Percentiles rank a stretch among this genome's conserved stretches.
phyloP scores from a whole-genome alignment of 163 green algal genomes.

The Prototheca wickerhamii region DNA sequence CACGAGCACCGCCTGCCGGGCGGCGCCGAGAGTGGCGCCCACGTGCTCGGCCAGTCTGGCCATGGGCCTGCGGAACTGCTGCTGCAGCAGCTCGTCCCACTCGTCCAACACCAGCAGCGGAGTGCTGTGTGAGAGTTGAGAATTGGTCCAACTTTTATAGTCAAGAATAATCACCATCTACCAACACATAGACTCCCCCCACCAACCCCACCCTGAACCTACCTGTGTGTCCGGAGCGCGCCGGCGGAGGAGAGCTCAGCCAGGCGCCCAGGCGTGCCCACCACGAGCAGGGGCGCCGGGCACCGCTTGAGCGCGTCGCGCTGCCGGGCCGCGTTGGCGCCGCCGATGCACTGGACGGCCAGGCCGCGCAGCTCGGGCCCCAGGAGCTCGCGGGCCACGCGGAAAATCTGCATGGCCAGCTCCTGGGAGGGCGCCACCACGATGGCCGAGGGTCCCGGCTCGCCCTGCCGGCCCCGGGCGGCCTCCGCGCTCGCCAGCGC shows the following conservation, averaged over 20 bases:
- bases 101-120: conserved; percentile 77
- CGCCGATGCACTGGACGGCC: conserved; percentile 93
- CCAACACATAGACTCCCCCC: background rate
- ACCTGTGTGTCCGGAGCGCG: conserved; percentile 54
- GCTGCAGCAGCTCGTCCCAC: conserved; percentile 81
- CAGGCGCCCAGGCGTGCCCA: conserved; percentile 89
- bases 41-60: conserved; percentile 40
- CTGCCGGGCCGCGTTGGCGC: conserved; percentile 74
- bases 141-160: background rate
- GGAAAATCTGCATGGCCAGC: conserved; percentile 94
- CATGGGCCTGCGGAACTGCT: conserved; percentile 79
- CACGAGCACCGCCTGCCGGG: conserved; percentile 71
- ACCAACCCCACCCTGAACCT: background rate
- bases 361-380: conserved; percentile 35
- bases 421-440: conserved; percentile 86
- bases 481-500: conserved; percentile 14
- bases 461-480: too few relatives aligned
- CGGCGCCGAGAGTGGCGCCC: conserved; percentile 38
- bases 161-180: background rate
- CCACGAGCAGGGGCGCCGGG: conserved; percentile 81
- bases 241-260: conserved; percentile 65
- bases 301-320: conserved; percentile 55
- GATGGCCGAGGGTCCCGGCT: conserved; percentile 20
- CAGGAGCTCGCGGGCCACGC: conserved; percentile 67
- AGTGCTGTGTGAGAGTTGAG: background rate